Evolutionary conservation across 2,329 filamentous ascomycete species (phyloP).

Genomic region (Botrytis tulipae): DNA sequence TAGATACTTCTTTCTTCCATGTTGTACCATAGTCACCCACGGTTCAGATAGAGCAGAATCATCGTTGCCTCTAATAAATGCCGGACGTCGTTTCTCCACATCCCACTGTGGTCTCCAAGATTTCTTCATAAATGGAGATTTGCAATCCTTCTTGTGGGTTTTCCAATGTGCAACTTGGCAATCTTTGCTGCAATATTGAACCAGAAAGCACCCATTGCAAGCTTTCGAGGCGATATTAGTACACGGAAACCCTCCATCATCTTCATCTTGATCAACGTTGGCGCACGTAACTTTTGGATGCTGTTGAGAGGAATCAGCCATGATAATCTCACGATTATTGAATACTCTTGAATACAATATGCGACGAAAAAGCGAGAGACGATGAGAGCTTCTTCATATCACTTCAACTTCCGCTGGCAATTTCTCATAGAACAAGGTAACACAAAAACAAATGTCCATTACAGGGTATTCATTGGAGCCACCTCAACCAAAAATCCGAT

Average conservation of each 20-base stretch:
- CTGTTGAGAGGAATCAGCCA: neutral
- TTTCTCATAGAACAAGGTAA: neutral
- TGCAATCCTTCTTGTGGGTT: slow-evolving; percentile 13
- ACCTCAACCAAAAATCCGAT: neutral
- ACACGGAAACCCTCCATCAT: neutral
- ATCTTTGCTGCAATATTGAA: slow-evolving; percentile 40
- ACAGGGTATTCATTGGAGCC: slow-evolving; percentile 14
- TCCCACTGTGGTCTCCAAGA: slow-evolving; percentile 13
- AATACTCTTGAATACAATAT: neutral
- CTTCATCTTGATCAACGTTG: neutral
- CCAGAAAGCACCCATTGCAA: slow-evolving; percentile 16
- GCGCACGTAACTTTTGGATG: neutral
- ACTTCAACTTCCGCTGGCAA: neutral
- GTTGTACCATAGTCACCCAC: neutral
- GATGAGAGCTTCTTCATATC: too few relatives aligned
- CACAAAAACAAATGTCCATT: neutral
- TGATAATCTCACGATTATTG: neutral
- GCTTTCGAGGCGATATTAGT: neutral
- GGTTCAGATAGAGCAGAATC: neutral
- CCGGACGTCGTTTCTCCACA: neutral
- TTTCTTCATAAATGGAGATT: slow-evolving; percentile 9
- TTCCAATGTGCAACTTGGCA: slow-evolving; percentile 14
- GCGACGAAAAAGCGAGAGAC: neutral
- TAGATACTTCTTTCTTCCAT: slow-evolving; percentile 13
- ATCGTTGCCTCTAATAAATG: slow-evolving; percentile 29